Evolutionary conservation across 2,329 filamentous ascomycete species (phyloP), one percentile per base, ranked within the genome.

Genomic region (Pestalotiopsis sp.): DNA sequence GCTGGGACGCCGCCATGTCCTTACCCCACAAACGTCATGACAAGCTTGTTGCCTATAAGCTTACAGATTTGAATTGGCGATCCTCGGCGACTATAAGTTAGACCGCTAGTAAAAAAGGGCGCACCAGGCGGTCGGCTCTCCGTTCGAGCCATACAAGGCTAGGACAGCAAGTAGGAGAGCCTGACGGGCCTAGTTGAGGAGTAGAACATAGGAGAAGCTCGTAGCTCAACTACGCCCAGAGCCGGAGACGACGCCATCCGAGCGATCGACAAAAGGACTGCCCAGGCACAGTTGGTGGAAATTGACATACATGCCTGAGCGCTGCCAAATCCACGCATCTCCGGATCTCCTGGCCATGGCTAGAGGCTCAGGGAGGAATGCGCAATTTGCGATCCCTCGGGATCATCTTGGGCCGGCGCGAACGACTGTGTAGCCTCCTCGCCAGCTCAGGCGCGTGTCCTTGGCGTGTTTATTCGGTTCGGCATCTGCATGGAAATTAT

Each of bases 11-110:
- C 44, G 44, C n/a, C 10, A 17, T 39, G 59, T 26, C 11, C 9
- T 24, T 24, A 48, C 44, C 44, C 44, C 44, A 38, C 60, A 35
- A 24, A 63, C 60, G 60, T 63, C 60, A 63, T 63, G 35, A n/a
- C 20, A 58, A 26, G 17, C 22, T 22, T 26, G 22, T 35, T 17
- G 56, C 11, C 56, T 58, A 58, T 26, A 58, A 58, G 56, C 22
- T 58, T 58, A n/a, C 56, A 17, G 6, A 26, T 13, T 58, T 26
- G 20, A 26, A 35, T 17, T 35, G 14, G 26, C 56, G 20, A 26
- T 52, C 44, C 20, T 26, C 22, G 20, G 11, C 20, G 26, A 58
- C 56, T 58, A 35, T 58, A 35, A 58, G 22, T 22, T 30, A 20
- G 55, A 22, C 40, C 40, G 13, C 20, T 20, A 52, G 44, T 52